A percentile compares a stretch with the other conserved stretches of the same genome.
These are phyloP conservation scores for Glycine latifolia DNA, from an alignment of 306 rosid species.

Conservation along the genomic window DNA sequence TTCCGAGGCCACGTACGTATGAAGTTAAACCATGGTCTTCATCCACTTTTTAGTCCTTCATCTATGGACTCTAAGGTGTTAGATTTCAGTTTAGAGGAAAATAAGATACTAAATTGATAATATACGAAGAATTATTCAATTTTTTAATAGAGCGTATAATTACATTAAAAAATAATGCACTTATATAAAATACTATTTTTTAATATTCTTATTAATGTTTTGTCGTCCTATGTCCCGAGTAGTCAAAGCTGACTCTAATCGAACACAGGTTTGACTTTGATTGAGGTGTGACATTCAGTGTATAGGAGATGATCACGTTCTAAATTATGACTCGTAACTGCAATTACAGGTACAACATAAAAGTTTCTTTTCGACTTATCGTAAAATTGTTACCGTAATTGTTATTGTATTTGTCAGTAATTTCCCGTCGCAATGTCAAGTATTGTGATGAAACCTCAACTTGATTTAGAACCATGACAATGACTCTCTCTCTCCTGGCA, in stretches of 20 bases:
- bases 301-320: too few relatives aligned
- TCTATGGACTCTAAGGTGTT: neutral
- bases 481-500: too few relatives aligned
- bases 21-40: slow-evolving; percentile 32
- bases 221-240: neutral
- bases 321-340: too few relatives aligned
- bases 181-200: too few relatives aligned
- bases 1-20: slow-evolving; percentile 4
- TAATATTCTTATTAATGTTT: neutral
- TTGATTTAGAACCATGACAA: too few relatives aligned
- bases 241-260: neutral
- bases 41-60: neutral
- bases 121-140: neutral
- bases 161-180: neutral
- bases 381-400: too few relatives aligned
- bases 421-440: too few relatives aligned
- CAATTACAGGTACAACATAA: too few relatives aligned
- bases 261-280: neutral
- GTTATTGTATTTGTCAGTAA: too few relatives aligned
- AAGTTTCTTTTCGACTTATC: too few relatives aligned
- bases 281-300: neutral
- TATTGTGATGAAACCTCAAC: too few relatives aligned
- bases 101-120: neutral
- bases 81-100: neutral
- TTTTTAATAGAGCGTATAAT: neutral